Conservation (phyloP, 768 basidiomycete genomes). For the Lyophyllum decastes region DNA sequence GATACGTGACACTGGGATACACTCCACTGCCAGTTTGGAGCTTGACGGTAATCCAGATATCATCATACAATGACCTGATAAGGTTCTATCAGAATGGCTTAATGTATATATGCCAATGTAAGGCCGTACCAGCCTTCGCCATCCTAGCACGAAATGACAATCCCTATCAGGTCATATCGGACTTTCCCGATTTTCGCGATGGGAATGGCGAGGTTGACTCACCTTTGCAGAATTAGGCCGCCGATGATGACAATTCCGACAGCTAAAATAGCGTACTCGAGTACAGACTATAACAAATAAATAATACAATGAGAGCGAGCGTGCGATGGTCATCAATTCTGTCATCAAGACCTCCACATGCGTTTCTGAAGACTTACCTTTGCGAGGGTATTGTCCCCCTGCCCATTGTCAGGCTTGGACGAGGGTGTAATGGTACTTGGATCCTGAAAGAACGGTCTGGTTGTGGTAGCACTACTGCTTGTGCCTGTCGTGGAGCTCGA, state of each 20-base stretch:
- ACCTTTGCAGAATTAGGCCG: constrained; percentile 26
- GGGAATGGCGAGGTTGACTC: background rate
- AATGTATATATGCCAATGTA: too few species aligned
- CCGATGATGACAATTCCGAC: constrained; percentile 23
- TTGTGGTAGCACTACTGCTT: constrained; percentile 1
- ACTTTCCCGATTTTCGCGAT: too few species aligned
- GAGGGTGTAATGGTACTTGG: constrained; percentile 18
- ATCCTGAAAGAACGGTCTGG: constrained; percentile 27
- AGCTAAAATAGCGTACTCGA: constrained; percentile 32
- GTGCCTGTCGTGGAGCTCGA: constrained; percentile 8
- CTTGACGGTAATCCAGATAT: too few species aligned
- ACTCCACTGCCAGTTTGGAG: too few species aligned
- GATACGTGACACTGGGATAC: too few species aligned
- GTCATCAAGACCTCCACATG: background rate
- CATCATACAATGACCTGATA: too few species aligned
- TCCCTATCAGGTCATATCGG: too few species aligned
- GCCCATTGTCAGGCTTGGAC: background rate
- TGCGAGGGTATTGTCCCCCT: constrained; percentile 14
- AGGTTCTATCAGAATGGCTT: too few species aligned
- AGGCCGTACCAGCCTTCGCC: too few species aligned
- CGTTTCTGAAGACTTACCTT: constrained; percentile 23
- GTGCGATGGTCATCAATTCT: background rate
- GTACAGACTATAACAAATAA: constrained; percentile 20
- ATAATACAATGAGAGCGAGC: background rate
- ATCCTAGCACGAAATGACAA: too few species aligned